Base-by-base conservation (phyloP, 179 eudicot species). In the Corrigiola litoralis region DNA sequence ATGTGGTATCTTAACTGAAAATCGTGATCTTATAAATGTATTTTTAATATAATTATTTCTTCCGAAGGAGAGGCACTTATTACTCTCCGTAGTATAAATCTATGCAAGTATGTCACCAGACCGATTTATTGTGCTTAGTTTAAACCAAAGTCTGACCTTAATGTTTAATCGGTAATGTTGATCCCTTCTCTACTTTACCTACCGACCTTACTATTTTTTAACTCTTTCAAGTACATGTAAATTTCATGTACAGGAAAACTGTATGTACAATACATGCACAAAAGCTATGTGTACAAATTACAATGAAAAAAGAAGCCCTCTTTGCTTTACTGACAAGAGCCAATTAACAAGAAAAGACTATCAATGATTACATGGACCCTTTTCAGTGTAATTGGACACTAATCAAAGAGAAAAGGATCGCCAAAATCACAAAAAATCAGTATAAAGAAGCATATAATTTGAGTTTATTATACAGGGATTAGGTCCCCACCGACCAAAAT, bases 351-450 rank as follows among this genome's bases (percentile, higher is more conserved):
- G 13, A 63, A 34, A 34, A 16, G 56, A 48, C 14, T 24, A 49
- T 63, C 67, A 63, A 59, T 63, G 18, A 63, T 63, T 63, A 36
- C 67, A 49, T 48, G 16, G 49, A 63, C 55, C 20, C 58, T 63
- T 63, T 59, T 7, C 58, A 49, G 32, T 48, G 20, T 47, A 9
- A 61, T 61, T 42, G 38, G 24, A 42, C 27, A 42, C 38, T 3
- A 28, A 21, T 6, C 6, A 28, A 21, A 1, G 7, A 9, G n/a
- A n/a, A n/a, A n/a, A n/a, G n/a, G n/a, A n/a, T n/a, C n/a, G 10
- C 6, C 1, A 4, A n/a, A 4, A 49, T 5, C 23, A 21, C 21
- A 33, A 8, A 17, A 57, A 27, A 25, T 13, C 56, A 51, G 33
- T 25, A n/a, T n/a, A n/a, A n/a, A n/a, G n/a, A n/a, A n/a, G n/a